phyloP scores from a whole-genome alignment of 2,329 filamentous ascomycete genomes.

The Cladophialophora chaetospira region DNA sequence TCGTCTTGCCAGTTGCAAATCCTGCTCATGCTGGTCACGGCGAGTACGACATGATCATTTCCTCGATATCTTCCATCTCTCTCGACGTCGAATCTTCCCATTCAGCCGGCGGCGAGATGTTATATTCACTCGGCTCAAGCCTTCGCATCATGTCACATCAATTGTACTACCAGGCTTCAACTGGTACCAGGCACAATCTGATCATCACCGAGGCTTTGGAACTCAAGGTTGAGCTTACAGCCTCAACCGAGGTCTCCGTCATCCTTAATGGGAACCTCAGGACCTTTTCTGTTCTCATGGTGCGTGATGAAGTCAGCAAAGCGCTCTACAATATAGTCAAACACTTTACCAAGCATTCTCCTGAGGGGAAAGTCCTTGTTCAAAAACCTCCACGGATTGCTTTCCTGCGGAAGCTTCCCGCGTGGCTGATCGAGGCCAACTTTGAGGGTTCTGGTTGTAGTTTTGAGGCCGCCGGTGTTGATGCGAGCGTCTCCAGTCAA shows the following conservation, averaged over 20 bases:
- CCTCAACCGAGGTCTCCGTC: constrained; percentile 82
- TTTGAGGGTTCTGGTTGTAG: constrained; percentile 88
- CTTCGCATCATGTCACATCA: constrained; percentile 83
- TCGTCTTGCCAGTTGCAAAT: constrained; percentile 76
- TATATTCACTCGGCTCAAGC: constrained; percentile 83
- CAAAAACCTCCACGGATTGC: constrained; percentile 46
- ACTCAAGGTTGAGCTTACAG: constrained; percentile 79
- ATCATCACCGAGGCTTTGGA: constrained; percentile 87
- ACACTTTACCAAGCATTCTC: constrained; percentile 72
- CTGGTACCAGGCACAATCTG: constrained; percentile 80
- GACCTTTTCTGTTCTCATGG: constrained; percentile 85
- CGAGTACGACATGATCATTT: constrained; percentile 94
- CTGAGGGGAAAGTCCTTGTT: constrained; percentile 58
- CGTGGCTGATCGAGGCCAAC: constrained; percentile 81
- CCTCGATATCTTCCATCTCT: constrained; percentile 89
- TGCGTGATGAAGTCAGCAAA: constrained; percentile 88
- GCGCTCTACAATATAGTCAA: constrained; percentile 88
- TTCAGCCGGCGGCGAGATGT: constrained; percentile 75
- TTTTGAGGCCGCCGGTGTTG: constrained; percentile 85
- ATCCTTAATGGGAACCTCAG: constrained; percentile 77
- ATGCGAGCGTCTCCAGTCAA: constrained; percentile 77
- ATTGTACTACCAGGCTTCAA: constrained; percentile 90
- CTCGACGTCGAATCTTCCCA: constrained; percentile 96
- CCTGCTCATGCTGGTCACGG: constrained; percentile 60
- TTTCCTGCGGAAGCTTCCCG: constrained; percentile 74